Percentiles rank a stretch among this genome's conserved stretches.
Evolutionary conservation across 2,329 filamentous ascomycete genomes (phyloP).

Genomic region (Septoria petroselini): DNA sequence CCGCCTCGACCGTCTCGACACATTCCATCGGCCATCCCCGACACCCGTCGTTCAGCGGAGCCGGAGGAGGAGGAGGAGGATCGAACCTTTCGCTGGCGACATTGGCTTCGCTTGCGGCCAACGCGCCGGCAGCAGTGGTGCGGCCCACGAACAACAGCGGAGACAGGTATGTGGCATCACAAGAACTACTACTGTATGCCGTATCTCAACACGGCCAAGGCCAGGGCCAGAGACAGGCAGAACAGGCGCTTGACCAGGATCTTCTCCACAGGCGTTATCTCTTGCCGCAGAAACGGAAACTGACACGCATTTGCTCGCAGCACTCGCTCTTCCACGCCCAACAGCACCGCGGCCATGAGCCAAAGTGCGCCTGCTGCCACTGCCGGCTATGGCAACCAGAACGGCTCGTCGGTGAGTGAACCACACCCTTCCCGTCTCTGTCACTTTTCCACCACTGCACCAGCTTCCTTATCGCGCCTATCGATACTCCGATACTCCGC

Average conservation of each 20-base stretch:
- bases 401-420: slow-evolving; percentile 56
- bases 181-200: no score
- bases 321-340: slow-evolving; percentile 31
- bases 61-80: slow-evolving; percentile 2
- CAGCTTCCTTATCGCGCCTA: slow-evolving; percentile 7
- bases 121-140: slow-evolving; percentile 23
- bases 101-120: slow-evolving; percentile 30
- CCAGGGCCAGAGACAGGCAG: not conserved
- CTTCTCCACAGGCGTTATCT: not conserved
- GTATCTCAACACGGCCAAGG: no score
- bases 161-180: slow-evolving; percentile 16
- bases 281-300: not conserved
- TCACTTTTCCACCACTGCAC: no score
- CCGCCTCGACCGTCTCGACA: slow-evolving; percentile 53
- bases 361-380: slow-evolving; percentile 64
- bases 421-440: slow-evolving; percentile 11
- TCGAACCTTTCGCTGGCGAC: slow-evolving; percentile 36
- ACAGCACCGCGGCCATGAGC: slow-evolving; percentile 40
- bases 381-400: slow-evolving; percentile 56
- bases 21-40: slow-evolving; percentile 39
- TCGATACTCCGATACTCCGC: slow-evolving; percentile 14
- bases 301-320: slow-evolving; percentile 21
- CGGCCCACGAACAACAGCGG: slow-evolving; percentile 7
- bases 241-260: not conserved
- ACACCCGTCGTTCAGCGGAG: slow-evolving; percentile 17